A percentile compares a stretch with the other conserved stretches of the same genome.
Conservation (phyloP, 345 rosid species). For the Microcos paniculata region DNA sequence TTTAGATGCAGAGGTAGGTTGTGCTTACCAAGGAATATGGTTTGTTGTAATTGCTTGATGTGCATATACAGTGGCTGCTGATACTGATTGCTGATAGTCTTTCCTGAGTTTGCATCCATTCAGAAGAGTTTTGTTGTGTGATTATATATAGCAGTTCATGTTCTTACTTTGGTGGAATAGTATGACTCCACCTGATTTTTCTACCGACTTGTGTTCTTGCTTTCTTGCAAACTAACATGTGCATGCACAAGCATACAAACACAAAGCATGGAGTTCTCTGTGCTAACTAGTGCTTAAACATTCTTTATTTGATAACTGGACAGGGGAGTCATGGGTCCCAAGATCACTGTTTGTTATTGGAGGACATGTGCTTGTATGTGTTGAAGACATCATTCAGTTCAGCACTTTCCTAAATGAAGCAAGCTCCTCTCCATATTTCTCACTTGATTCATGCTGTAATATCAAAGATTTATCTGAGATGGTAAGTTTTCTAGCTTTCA, state of each 20-base stretch:
- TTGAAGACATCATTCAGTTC: slow-evolving; percentile 74
- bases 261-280: not conserved
- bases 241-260: not conserved
- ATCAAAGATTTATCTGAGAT: slow-evolving; percentile 53
- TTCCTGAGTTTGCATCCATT: not conserved
- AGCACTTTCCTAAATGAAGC: slow-evolving; percentile 38
- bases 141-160: not conserved
- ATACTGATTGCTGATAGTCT: too few relatives aligned
- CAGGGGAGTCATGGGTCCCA: slow-evolving; percentile 68
- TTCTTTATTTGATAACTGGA: slow-evolving; percentile 21
- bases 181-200: not conserved
- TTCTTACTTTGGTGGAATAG: not conserved
- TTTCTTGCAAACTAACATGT: not conserved
- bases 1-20: not conserved
- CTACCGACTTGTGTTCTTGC: not conserved
- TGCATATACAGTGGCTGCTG: not conserved
- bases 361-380: slow-evolving; percentile 62
- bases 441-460: slow-evolving; percentile 57
- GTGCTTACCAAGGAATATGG: not conserved
- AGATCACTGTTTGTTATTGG: slow-evolving; percentile 75
- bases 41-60: not conserved
- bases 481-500: slow-evolving; percentile 39
- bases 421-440: slow-evolving; percentile 57
- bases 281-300: not conserved
- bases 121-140: not conserved